phyloP scores from a whole-genome alignment of 2,329 filamentous ascomycete genomes.

The Fusarium palustre region DNA sequence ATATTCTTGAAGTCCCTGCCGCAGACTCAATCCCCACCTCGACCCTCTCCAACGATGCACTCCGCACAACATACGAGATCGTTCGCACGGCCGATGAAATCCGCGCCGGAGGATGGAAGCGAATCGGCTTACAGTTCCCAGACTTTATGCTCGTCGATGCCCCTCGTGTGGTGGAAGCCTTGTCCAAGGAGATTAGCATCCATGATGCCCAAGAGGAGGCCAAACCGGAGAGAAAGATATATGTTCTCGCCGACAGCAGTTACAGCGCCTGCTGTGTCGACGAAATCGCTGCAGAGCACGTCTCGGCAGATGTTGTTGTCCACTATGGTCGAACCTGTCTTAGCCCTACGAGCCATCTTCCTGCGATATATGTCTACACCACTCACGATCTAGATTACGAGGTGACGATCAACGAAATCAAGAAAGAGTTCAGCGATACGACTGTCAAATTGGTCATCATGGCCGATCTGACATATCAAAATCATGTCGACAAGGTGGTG shows the following conservation, averaged over 20 bases:
- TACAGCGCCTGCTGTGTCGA: slow-evolving; percentile 98
- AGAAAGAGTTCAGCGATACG: slow-evolving; percentile 73
- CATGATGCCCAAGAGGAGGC: slow-evolving; percentile 21
- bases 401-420: slow-evolving; percentile 69
- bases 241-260: slow-evolving; percentile 93
- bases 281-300: slow-evolving; percentile 95
- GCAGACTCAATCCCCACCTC: slow-evolving; percentile 50
- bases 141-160: slow-evolving; percentile 92
- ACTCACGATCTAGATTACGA: slow-evolving; percentile 74
- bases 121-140: slow-evolving; percentile 93
- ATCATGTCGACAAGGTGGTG: slow-evolving; percentile 74
- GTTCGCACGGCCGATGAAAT: slow-evolving; percentile 82
- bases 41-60: slow-evolving; percentile 70
- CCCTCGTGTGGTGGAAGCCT: slow-evolving; percentile 77
- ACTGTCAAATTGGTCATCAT: slow-evolving; percentile 78
- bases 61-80: slow-evolving; percentile 86
- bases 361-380: slow-evolving; percentile 93
- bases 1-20: slow-evolving; percentile 66
- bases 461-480: slow-evolving; percentile 88
- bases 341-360: slow-evolving; percentile 86
- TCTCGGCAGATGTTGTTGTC: slow-evolving; percentile 88
- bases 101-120: slow-evolving; percentile 74
- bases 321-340: slow-evolving; percentile 95
- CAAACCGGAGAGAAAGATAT: slow-evolving; percentile 62
- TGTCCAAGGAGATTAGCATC: slow-evolving; percentile 46